These are phyloP conservation scores for Prunella vulgaris DNA, from an alignment of 257 asterid species.

Conservation along the genomic window DNA sequence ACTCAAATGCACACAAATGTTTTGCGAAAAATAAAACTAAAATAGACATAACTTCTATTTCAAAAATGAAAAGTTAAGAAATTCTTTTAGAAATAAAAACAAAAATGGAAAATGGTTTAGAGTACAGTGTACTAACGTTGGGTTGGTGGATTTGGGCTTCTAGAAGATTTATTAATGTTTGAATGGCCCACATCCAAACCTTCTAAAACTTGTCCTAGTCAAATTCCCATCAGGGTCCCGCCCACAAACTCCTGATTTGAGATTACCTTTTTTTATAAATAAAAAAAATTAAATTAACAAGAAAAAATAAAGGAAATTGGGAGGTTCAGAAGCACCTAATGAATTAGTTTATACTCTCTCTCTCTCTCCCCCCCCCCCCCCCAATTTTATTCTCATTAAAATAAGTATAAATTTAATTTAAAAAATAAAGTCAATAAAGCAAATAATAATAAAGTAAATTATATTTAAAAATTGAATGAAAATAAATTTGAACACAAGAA, in stretches of 20 bases:
- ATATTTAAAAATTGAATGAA: too few species aligned
- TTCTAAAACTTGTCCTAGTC: slow-evolving; percentile 20
- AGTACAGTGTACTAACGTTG: background rate
- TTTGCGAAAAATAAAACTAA: background rate
- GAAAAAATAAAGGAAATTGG: background rate
- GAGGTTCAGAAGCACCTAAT: background rate
- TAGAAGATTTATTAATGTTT: slow-evolving; percentile 13
- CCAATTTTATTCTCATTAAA: too few species aligned
- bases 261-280: background rate
- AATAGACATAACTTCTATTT: background rate
- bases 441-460: too few species aligned
- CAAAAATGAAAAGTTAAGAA: background rate
- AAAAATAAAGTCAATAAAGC: too few species aligned
- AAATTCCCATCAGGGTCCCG: background rate
- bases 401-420: too few species aligned
- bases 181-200: slow-evolving; percentile 18
- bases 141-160: slow-evolving; percentile 24
- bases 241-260: slow-evolving; percentile 18
- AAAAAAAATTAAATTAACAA: background rate
- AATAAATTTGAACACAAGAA: too few species aligned
- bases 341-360: too few species aligned
- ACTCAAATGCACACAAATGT: too few species aligned
- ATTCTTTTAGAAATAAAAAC: background rate
- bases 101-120: background rate
- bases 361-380: too few species aligned